Conservation (phyloP, 2,329 filamentous ascomycete genomes). For the Arthrobotrys sphaeroides region DNA sequence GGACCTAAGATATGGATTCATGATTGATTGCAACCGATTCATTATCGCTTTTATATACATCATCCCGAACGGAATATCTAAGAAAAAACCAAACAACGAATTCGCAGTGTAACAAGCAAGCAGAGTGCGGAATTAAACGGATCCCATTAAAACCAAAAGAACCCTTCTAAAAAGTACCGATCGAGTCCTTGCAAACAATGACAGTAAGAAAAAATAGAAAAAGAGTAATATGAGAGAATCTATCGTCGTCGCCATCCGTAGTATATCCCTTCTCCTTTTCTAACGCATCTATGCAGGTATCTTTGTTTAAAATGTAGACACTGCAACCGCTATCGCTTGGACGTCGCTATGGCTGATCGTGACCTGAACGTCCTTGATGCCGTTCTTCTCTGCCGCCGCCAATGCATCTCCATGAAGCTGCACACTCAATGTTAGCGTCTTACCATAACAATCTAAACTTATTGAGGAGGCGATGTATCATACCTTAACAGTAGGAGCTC, state of each 20-base stretch:
- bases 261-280: background rate
- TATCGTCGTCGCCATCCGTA: background rate
- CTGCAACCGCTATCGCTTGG: constrained; percentile 93
- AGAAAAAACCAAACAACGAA: background rate
- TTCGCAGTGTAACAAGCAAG: too few relatives aligned
- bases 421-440: constrained; percentile 61
- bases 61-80: background rate
- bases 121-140: background rate
- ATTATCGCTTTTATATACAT: constrained; percentile 41
- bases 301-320: constrained; percentile 74
- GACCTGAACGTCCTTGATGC: constrained; percentile 86
- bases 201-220: background rate
- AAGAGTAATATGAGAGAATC: background rate
- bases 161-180: constrained; percentile 1
- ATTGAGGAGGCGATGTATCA: constrained; percentile 62
- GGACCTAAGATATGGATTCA: background rate
- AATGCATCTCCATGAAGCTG: constrained; percentile 89
- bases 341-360: constrained; percentile 95
- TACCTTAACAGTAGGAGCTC: constrained; percentile 85
- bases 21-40: background rate
- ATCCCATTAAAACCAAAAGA: constrained; percentile 15
- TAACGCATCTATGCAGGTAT: background rate
- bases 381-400: constrained; percentile 81
- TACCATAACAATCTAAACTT: background rate
- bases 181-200: background rate